These are phyloP conservation scores for Voacanga thouarsii DNA, from an alignment of 257 asterid genomes.

Conservation along the genomic window DNA sequence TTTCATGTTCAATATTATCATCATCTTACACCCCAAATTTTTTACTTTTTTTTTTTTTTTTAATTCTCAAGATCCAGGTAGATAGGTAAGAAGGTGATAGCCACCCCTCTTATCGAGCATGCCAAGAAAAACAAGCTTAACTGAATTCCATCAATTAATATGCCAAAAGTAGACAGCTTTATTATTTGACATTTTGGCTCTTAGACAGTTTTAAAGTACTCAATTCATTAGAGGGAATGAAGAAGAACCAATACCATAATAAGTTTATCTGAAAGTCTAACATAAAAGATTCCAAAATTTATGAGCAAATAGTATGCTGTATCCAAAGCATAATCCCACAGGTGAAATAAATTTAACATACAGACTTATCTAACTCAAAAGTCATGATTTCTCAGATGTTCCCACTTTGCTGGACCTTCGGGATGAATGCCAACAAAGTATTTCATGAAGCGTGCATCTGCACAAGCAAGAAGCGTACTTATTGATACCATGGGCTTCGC, in stretches of 20 bases:
- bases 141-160: not conserved
- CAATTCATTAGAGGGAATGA: not conserved
- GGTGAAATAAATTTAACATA: not conserved
- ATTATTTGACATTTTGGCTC: not conserved
- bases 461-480: conserved; percentile 74
- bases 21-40: not conserved
- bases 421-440: conserved; percentile 76
- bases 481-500: conserved; percentile 65
- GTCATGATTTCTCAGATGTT: conserved; percentile 35
- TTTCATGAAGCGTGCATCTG: conserved; percentile 59
- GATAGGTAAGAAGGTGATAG: not conserved
- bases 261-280: not conserved
- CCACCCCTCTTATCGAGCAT: not conserved
- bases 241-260: not conserved
- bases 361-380: conserved; percentile 19
- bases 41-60: not conserved
- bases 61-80: not conserved
- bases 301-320: not conserved
- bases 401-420: conserved; percentile 76
- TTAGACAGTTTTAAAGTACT: not conserved
- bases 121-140: not conserved
- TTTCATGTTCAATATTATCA: not conserved
- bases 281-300: not conserved
- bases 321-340: too few relatives aligned
- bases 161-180: not conserved